These are phyloP conservation scores for Xerocomellus amylosporus DNA, from an alignment of 768 basidiomycete genomes.

Conservation along the genomic window DNA sequence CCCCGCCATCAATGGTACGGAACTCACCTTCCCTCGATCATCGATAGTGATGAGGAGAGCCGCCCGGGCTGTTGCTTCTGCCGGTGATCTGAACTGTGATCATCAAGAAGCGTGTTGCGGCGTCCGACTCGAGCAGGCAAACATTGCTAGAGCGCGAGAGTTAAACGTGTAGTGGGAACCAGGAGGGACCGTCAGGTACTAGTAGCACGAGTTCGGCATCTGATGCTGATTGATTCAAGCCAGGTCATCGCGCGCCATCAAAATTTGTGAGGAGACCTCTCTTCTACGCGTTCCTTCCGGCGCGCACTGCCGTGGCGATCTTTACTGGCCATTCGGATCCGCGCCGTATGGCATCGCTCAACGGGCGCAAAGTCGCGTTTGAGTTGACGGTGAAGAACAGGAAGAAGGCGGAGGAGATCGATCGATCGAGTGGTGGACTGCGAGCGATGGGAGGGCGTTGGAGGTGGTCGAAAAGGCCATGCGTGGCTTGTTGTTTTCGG, in stretches of 20 bases:
- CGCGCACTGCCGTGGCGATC: conserved; percentile 78
- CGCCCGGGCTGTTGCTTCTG: neutral
- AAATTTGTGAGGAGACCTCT: no score
- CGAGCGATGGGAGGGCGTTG: conserved; percentile 70
- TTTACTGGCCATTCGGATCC: conserved; percentile 92
- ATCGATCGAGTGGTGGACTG: conserved; percentile 66
- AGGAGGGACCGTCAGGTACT: no score
- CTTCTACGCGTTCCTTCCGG: conserved; percentile 65
- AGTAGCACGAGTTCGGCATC: no score
- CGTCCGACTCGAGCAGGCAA: no score
- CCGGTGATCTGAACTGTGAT: neutral
- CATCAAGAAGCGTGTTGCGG: neutral
- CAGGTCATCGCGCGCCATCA: no score
- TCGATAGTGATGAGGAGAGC: neutral
- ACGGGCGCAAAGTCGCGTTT: no score
- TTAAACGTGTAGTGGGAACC: no score
- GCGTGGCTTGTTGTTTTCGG: no score
- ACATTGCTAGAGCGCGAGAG: no score
- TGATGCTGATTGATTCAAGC: no score
- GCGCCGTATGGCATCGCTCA: conserved; percentile 70
- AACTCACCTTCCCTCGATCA: neutral
- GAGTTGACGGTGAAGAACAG: conserved; percentile 61
- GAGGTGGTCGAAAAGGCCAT: conserved; percentile 76
- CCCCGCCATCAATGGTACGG: neutral
- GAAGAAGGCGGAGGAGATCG: conserved; percentile 55